Percentiles rank a stretch among this genome's conserved stretches.
Evolutionary conservation across 1,284 basidiomycete species (phyloP).

Genomic region (Schizophyllum commune): DNA sequence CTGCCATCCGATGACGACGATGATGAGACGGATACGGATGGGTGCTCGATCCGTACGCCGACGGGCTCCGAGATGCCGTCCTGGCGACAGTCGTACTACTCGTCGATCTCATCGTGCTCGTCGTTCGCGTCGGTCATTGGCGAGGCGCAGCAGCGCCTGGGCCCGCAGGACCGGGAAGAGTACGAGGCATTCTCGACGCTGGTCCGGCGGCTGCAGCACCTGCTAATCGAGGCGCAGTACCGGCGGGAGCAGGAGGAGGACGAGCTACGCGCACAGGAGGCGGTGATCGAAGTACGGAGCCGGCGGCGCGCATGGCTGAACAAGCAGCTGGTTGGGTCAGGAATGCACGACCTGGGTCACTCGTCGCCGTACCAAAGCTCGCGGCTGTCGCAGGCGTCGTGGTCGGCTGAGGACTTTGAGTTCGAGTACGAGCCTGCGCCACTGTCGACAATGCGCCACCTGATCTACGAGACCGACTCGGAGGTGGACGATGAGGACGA

Average conservation of each 20-base stretch:
- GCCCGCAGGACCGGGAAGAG: conserved; percentile 13
- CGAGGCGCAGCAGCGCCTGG: conserved; percentile 1
- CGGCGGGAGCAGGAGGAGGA: conserved; percentile 27
- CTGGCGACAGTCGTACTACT: conserved; percentile 3
- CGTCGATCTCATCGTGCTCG: conserved; percentile 8
- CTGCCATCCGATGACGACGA: conserved; percentile 26
- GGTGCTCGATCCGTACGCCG: conserved; percentile 49
- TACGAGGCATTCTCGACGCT: conserved; percentile 31
- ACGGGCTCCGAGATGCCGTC: conserved; percentile 21
- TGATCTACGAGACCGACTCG: conserved; percentile 2
- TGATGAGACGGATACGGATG: conserved; percentile 38
- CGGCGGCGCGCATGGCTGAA: conserved; percentile 50
- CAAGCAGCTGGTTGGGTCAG: conserved; percentile 23
- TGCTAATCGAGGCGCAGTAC: conserved; percentile 28
- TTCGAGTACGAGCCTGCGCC: conserved; percentile 5
- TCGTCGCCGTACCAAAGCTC: conserved; percentile 34
- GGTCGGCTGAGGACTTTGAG: conserved; percentile 28
- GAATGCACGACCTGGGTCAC: conserved; percentile 27
- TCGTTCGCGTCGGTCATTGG: conserved; percentile 7
- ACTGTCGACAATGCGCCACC: conserved; percentile 2
- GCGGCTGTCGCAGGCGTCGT: conserved; percentile 27
- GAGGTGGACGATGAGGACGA: conserved; percentile 15
- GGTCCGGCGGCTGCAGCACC: conserved; percentile 30
- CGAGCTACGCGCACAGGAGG: conserved; percentile 32
- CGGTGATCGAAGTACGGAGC: conserved; percentile 41